phyloP scores from a whole-genome alignment of 2,329 filamentous ascomycete species.

The Aureobasidium sp. region DNA sequence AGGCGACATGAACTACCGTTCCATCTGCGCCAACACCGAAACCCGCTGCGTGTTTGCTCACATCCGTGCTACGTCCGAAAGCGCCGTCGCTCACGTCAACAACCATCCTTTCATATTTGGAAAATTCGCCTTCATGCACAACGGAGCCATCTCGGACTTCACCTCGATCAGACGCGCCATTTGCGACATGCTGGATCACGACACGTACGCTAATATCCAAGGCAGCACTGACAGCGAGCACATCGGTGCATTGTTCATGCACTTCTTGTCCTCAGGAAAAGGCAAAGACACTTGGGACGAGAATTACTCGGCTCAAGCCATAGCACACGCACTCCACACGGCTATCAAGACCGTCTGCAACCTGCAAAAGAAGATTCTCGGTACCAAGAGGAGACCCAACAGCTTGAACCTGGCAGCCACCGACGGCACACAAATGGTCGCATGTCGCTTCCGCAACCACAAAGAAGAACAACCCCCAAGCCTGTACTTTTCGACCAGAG shows the following conservation, averaged over 20 bases:
- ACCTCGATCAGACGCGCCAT: constrained; percentile 40
- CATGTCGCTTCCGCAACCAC: constrained; percentile 48
- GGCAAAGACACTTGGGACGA: constrained; percentile 37
- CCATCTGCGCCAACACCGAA: constrained; percentile 45
- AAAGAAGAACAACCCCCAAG: constrained; percentile 44
- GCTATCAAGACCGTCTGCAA: constrained; percentile 38
- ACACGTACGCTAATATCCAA: constrained; percentile 42
- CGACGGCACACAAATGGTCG: constrained; percentile 44
- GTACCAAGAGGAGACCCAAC: constrained; percentile 37
- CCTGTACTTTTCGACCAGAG: constrained; percentile 43
- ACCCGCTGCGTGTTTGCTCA: constrained; percentile 47
- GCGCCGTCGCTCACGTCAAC: constrained; percentile 44
- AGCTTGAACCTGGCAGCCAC: constrained; percentile 48
- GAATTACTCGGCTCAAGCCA: constrained; percentile 36
- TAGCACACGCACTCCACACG: constrained; percentile 38
- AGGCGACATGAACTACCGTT: constrained; percentile 49
- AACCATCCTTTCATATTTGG: constrained; percentile 52
- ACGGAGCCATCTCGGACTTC: constrained; percentile 46
- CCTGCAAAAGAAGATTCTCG: constrained; percentile 41
- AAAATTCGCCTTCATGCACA: constrained; percentile 51
- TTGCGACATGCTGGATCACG: constrained; percentile 39
- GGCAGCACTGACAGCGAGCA: constrained; percentile 49
- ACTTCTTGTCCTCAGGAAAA: constrained; percentile 35
- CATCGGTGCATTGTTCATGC: constrained; percentile 45
- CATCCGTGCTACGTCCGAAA: constrained; percentile 46